Conservation (phyloP, 345 rosid species). For the Brassica rapa region DNA sequence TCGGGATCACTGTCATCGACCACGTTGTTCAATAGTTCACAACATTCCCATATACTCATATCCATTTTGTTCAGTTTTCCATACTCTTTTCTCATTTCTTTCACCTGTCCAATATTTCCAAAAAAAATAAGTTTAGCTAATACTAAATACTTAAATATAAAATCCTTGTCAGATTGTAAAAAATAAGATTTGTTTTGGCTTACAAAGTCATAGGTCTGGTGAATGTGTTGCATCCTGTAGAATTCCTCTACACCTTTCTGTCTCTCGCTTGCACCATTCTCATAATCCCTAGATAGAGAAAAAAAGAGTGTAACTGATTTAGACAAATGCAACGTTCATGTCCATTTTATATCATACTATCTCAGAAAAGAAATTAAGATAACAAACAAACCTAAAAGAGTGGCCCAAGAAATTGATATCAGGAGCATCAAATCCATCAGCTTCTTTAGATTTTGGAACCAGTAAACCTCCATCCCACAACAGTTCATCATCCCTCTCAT, state of each 20-base stretch:
- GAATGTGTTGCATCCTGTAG: conserved; percentile 58
- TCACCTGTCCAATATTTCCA: conserved; percentile 42
- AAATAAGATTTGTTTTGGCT: conserved; percentile 13
- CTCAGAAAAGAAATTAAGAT: neutral
- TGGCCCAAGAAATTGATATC: conserved; percentile 46
- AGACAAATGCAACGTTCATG: neutral
- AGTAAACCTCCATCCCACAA: conserved; percentile 51
- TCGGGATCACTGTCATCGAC: conserved; percentile 78
- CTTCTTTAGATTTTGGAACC: conserved; percentile 37
- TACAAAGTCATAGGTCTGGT: conserved; percentile 61
- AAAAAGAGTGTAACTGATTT: neutral
- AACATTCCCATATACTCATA: conserved; percentile 80
- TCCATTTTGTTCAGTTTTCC: conserved; percentile 50
- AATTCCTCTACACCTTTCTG: conserved; percentile 56
- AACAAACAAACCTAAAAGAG: conserved; percentile 39
- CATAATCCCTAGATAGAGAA: conserved; percentile 40
- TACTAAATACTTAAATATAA: neutral
- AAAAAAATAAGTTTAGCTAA: neutral
- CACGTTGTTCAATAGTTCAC: conserved; percentile 58
- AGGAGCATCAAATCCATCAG: conserved; percentile 40
- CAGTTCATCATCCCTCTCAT: conserved; percentile 45
- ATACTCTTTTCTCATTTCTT: conserved; percentile 53
- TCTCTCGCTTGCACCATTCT: conserved; percentile 46
- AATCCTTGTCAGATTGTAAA: neutral
- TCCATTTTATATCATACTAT: neutral